A percentile compares a stretch with the other conserved stretches of the same genome.
These are phyloP conservation scores for Coffea eugenioides DNA, from an alignment of 257 asterid genomes.

Conservation along the genomic window DNA sequence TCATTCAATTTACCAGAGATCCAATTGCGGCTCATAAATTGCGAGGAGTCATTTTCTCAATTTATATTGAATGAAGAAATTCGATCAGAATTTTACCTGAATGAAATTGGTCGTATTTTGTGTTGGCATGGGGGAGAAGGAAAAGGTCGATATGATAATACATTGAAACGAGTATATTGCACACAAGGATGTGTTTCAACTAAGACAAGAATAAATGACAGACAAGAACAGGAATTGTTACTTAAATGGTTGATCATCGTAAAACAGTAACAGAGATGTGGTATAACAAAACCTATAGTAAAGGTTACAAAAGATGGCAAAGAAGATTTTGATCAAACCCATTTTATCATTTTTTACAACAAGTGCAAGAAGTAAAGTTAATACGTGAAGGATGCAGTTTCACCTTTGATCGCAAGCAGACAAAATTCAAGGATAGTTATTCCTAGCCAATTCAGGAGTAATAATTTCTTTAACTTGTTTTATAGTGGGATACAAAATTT, in stretches of 20 bases:
- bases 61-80: background rate
- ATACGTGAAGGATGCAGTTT: background rate
- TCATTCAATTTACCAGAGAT: background rate
- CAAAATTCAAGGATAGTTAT: too few relatives aligned
- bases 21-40: background rate
- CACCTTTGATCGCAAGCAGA: background rate
- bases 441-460: background rate
- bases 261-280: background rate
- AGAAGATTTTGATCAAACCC: background rate
- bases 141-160: background rate
- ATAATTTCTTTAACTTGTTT: too few relatives aligned
- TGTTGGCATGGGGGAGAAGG: background rate
- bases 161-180: background rate
- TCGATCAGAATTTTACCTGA: background rate
- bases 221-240: background rate
- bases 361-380: background rate
- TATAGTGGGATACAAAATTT: background rate
- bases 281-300: background rate
- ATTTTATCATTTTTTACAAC: too few relatives aligned
- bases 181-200: background rate
- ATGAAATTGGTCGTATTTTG: background rate
- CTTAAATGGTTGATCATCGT: background rate
- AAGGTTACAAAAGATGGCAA: background rate
- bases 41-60: background rate
- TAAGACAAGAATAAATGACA: background rate